Evolutionary conservation across 2,329 filamentous ascomycete species (phyloP), one percentile per base, ranked within the genome.

Genomic region (Hymenoscyphus linearis): DNA sequence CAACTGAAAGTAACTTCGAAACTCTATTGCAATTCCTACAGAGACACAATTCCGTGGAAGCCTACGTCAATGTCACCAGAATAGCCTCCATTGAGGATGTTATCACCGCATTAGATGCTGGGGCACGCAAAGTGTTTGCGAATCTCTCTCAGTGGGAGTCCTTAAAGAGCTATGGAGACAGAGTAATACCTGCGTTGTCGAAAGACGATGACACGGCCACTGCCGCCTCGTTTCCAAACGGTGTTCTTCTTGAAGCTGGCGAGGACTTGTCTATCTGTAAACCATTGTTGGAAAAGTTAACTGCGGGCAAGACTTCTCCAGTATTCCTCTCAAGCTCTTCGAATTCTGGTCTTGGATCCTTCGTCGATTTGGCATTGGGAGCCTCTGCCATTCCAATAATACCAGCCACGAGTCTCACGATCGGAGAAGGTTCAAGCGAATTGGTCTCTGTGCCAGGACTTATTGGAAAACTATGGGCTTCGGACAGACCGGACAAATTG

Each of bases 61-160:
- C 90, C 66, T 92, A 89, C 73, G 83, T 96, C 67, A 91, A 96
- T 69, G 91, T 87, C 57, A 88, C 89, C 4, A 77, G 77, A 25
- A 80, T 98, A 44, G 75, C 83, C 35, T 85, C 86, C 12, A 78
- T 80, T 60, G 88, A 92, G 67, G 89, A 96, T 65, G 80, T 98
- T 37, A 77, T 93, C 59, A 83, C 89, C 54, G 81, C 98, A 37
- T 85, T 99, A 60, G 90, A 99, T 74, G 84, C 86, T 65, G 95
- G 95, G 62, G 91, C 92, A 6, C 84, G 86, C 58, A 95, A 88
- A 73, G 88, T 95, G 64, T 95, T 98, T 74, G 89, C 96, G 57
- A 82, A 83, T 18, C 82, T 86, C 55, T 81, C 86, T 60, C 88
- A 91, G 72, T 78, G 96, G 58, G 78, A 80, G 9, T 76, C 80